Percentiles rank a stretch among this genome's conserved stretches.
phyloP scores from a whole-genome alignment of 2,329 filamentous ascomycete species.

The Hymenoscyphus fraxineus region DNA sequence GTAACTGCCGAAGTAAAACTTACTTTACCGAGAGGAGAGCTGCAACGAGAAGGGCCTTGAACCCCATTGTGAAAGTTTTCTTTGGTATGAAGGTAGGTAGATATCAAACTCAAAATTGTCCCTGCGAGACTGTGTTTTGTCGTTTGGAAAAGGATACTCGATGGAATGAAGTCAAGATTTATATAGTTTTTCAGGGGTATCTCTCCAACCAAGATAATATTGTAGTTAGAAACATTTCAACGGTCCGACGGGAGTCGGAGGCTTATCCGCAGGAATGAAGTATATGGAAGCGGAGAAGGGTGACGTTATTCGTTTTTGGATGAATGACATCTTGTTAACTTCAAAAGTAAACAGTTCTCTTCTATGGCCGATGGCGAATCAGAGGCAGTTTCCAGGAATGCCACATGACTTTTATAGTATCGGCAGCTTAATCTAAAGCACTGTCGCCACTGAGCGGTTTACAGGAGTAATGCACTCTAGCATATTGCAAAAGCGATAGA shows the following conservation, averaged over 20 bases:
- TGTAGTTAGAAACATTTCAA: neutral
- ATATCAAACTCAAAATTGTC: neutral
- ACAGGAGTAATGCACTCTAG: neutral
- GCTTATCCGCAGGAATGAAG: neutral
- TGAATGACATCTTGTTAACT: neutral
- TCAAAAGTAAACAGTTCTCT: neutral
- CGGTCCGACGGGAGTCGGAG: neutral
- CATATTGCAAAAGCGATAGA: neutral
- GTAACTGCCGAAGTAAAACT: neutral
- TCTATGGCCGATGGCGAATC: neutral
- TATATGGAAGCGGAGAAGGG: neutral
- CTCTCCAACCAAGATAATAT: neutral
- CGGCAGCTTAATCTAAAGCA: neutral
- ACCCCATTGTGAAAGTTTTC: neutral
- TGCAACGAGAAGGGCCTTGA: neutral
- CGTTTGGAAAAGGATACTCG: neutral
- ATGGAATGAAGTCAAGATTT: neutral
- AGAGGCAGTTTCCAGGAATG: neutral
- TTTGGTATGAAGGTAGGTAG: neutral
- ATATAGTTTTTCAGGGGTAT: neutral
- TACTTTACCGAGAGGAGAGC: conserved; percentile 1
- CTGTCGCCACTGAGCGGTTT: neutral
- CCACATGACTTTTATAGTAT: neutral
- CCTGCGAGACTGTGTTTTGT: neutral
- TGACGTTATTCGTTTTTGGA: neutral